Base-by-base conservation (phyloP, 176 grass and related monocot species). In the Saccharum officinarum region DNA sequence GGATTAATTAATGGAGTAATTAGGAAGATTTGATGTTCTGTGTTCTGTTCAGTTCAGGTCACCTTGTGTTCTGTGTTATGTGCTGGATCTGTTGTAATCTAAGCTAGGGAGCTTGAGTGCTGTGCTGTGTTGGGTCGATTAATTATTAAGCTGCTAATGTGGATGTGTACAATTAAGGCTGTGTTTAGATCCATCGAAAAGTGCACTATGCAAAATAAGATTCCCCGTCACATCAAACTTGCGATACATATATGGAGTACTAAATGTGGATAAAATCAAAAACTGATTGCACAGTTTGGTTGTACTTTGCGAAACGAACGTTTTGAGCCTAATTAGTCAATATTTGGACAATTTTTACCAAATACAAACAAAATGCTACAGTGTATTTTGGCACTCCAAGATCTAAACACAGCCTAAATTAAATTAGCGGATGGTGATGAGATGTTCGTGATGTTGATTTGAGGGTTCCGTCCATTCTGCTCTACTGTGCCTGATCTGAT, bases 141-240 rank as follows among this genome's bases (percentile, higher is more conserved):
- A 47, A 73, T 44, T 75, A 31, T 20, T 67, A 30, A 11, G 42
- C 52, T 67, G 41, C 84, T 55, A 71, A 36, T 89, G 71, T 77
- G 78, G 72, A 65, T 86, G 38, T 89, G 83, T 65, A 82, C 71
- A 90, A 86, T 72, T 69, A n/a, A n/a, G n/a, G n/a, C n/a, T n/a
- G n/a, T n/a, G n/a, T n/a, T n/a, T n/a, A n/a, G n/a, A n/a, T n/a
- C n/a, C n/a, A n/a, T n/a, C n/a, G n/a, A n/a, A n/a, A n/a, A n/a
- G n/a, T n/a, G n/a, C n/a, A n/a, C n/a, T n/a, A n/a, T n/a, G n/a
- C n/a, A n/a, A n/a, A n/a, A n/a, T n/a, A n/a, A n/a, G n/a, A n/a
- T n/a, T n/a, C n/a, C n/a, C n/a, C n/a, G n/a, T n/a, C n/a, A n/a
- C n/a, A n/a, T n/a, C n/a, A n/a, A n/a, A n/a, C n/a, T n/a, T n/a